A percentile compares a stretch with the other conserved stretches of the same genome.
Evolutionary conservation across 106 monocot species (phyloP).

Genomic region (Dendrobium huoshanense): DNA sequence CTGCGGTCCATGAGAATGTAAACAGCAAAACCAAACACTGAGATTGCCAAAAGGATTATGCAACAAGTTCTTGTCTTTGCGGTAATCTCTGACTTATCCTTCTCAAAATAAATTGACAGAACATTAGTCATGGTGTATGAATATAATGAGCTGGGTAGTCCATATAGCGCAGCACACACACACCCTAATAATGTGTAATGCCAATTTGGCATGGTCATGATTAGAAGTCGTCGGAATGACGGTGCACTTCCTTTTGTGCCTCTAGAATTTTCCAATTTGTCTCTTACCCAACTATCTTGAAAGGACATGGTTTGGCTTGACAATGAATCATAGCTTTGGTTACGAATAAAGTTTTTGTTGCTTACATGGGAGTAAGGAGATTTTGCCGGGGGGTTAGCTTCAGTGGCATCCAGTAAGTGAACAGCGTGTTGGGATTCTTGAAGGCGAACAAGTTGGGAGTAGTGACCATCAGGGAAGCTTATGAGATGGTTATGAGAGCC

Average conservation of each 20-base stretch:
- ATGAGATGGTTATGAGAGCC: too few relatives aligned
- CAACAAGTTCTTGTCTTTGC: conserved; percentile 28
- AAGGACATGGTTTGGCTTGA: too few relatives aligned
- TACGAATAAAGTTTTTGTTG: too few relatives aligned
- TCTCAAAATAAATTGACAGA: conserved; percentile 20
- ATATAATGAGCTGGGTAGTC: conserved; percentile 53
- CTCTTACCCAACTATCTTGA: too few relatives aligned
- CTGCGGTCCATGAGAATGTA: conserved; percentile 35
- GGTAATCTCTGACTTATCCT: conserved; percentile 33
- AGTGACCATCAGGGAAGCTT: too few relatives aligned
- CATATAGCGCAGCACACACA: conserved; percentile 45
- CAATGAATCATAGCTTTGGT: too few relatives aligned
- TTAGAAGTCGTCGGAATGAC: conserved; percentile 33
- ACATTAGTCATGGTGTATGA: conserved; percentile 64
- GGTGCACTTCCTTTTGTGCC: neutral
- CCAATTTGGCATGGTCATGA: conserved; percentile 75
- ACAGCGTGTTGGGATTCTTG: too few relatives aligned
- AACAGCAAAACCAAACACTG: conserved; percentile 19
- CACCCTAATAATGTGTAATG: conserved; percentile 47
- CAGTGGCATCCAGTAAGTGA: too few relatives aligned
- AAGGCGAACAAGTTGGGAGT: too few relatives aligned
- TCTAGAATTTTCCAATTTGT: too few relatives aligned
- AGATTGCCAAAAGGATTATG: conserved; percentile 15
- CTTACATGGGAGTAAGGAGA: too few relatives aligned
- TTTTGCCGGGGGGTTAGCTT: too few relatives aligned